Base-by-base conservation (phyloP, 108 stramenopile genomes). In the Discostella stelligeroides region DNA sequence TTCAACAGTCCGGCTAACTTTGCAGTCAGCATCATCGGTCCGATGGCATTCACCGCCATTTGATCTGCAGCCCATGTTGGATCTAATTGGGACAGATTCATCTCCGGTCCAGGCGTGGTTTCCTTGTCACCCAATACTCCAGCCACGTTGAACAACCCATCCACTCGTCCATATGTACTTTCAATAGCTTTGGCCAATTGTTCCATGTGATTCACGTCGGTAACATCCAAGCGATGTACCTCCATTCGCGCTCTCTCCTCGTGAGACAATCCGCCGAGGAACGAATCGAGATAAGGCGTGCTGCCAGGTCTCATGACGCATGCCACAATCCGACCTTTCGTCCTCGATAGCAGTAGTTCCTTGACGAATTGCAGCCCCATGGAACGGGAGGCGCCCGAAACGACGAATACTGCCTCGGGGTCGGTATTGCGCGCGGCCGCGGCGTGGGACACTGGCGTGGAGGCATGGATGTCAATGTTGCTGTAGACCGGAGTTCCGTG, bases 41-140 rank as follows among this genome's bases (percentile, higher is more conserved):
- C 83, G 1, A 82, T 50, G 10, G 70, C 76, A 51, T 86, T 86
- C 27, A 84, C 81, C 15, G 66, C 83, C 60, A 86, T 50, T 25
- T 82, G 81, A 37, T 78, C 48, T 39, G 55, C 21, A 10, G 82
- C 58, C 85, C 88, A 86, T 10, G 54, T 80, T 18, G 48, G 63
- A 49, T 88, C 82, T 9, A 89, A 51, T 45, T 83, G 75, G n/a
- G 43, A 49, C 7, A 85, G 58, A 18, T 68, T 69, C 60, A 68
- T 72, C 21, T 85, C 84, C 13, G 84, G 84, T 11, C 75, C 82
- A 20, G 72, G 65, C 15, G 78, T 79, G 7, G 17, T 70, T 1
- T 37, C 56, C 17, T 48, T 73, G 21, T 70, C 75, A 21, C 82
- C 81, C 18, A 85, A 41, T 0, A 85, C 60, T 0, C 84, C 84